Evolutionary conservation across 331 rosid species (phyloP).

Genomic region (Rosa hybrid): DNA sequence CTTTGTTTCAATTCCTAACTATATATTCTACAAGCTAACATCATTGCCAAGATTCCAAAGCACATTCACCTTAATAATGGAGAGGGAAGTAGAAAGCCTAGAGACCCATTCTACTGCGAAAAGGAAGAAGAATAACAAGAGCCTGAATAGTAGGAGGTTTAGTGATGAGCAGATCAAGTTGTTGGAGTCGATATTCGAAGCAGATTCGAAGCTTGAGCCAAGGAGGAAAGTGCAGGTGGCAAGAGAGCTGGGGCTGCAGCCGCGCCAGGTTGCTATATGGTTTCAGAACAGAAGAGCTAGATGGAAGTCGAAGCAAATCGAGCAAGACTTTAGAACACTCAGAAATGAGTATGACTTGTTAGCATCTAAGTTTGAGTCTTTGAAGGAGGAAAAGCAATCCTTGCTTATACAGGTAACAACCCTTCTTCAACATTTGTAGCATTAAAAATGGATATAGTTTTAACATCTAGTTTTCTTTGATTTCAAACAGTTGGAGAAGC

Average conservation of each 20-base stretch:
- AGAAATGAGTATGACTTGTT: constrained; percentile 61
- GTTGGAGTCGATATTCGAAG: constrained; percentile 70
- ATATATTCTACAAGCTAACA: constrained; percentile 38
- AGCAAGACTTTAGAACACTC: constrained; percentile 64
- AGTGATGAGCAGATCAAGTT: constrained; percentile 70
- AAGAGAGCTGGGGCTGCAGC: constrained; percentile 81
- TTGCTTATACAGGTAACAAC: constrained; percentile 69
- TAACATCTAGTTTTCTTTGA: constrained; percentile 10
- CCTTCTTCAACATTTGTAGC: background rate
- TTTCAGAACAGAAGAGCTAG: constrained; percentile 94
- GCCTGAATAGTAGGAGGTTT: constrained; percentile 53
- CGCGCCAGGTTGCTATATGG: constrained; percentile 95
- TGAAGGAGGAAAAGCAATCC: constrained; percentile 72
- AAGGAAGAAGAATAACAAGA: constrained; percentile 55
- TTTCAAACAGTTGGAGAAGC: constrained; percentile 58
- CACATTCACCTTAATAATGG: constrained; percentile 41
- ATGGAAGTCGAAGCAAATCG: constrained; percentile 83
- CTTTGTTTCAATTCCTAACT: constrained; percentile 29
- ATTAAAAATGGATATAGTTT: background rate
- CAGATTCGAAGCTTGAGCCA: constrained; percentile 83
- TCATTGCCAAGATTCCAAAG: constrained; percentile 32
- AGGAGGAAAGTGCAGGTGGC: constrained; percentile 80
- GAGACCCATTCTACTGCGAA: constrained; percentile 29
- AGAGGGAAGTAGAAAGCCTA: constrained; percentile 37
- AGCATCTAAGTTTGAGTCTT: constrained; percentile 55